Base-by-base conservation (phyloP, 306 rosid species). In the Ochetophila trinervis region DNA sequence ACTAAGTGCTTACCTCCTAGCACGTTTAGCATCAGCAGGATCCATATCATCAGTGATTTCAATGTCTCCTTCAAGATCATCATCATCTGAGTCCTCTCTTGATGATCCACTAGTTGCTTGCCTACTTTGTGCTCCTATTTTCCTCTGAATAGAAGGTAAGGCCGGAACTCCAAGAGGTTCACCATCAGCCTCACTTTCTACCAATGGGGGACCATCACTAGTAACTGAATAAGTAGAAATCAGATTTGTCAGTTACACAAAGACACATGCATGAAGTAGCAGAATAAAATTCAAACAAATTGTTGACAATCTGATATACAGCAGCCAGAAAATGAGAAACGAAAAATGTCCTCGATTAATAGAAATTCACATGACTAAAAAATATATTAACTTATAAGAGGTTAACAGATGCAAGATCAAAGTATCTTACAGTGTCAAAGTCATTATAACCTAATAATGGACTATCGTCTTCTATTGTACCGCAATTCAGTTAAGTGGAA, bases 91-190 rank as follows among this genome's bases (percentile, higher is more conserved):
- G 27, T 84, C 85, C 11, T 84, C 88, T 57, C 77, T 80, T 15
- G 88, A 84, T 16, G 88, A 84, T 77, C 85, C 88, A 51, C 88
- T 84, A 0, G 85, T 77, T 65, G 88, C 55, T 68, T 80, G 87
- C 45, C 21, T 75, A 61, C 68, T 63, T 59, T 35, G 87, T 24
- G 65, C 21, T 42, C 23, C 78, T 11, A 61, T 49, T 58, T 75
- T 84, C 52, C 45, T 74, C 59, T 68, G 79, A 47, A 69, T 13
- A 64, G 78, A 61, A 57, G 88, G 88, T 62, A 78, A 80, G 18
- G 75, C 82, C 12, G 76, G 75, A 51, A 69, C 54, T 8, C 57
- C 83, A 65, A 64, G 45, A 2, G 81, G 78, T 36, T 75, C 65
- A 53, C 75, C 58, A 61, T 68, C 69, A 51, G 73, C 60, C 65